These are phyloP conservation scores for Babesia sp. DNA, from an alignment of 169 alveolate genomes.

Conservation along the genomic window DNA sequence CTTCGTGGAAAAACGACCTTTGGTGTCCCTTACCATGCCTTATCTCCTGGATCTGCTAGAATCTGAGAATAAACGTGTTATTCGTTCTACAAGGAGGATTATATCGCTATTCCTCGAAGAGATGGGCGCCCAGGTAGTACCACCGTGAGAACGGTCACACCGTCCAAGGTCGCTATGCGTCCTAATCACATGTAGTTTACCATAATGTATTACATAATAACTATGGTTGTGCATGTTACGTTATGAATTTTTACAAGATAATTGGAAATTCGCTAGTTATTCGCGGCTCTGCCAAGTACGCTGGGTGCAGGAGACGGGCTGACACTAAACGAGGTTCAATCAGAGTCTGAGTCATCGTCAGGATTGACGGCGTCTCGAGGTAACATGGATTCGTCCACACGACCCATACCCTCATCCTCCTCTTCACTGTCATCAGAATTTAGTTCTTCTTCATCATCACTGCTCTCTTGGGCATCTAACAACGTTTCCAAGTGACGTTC, in stretches of 20 bases:
- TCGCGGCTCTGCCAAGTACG: no score
- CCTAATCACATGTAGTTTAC: not conserved
- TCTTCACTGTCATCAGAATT: constrained; percentile 74
- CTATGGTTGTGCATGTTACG: no score
- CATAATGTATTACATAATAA: not conserved
- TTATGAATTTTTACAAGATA: no score
- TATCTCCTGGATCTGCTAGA: constrained; percentile 25
- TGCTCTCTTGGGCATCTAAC: constrained; percentile 75
- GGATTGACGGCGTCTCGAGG: constrained; percentile 82
- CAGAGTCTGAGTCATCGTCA: constrained; percentile 49
- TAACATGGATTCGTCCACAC: constrained; percentile 79
- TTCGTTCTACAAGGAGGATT: constrained; percentile 18
- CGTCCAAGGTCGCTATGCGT: no score
- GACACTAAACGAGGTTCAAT: not conserved
- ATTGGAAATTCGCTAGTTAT: no score
- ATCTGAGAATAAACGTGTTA: constrained; percentile 31
- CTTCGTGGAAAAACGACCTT: constrained; percentile 11
- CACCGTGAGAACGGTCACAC: not conserved
- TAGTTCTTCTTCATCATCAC: constrained; percentile 75
- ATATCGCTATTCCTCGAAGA: constrained; percentile 28
- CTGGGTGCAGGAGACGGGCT: no score
- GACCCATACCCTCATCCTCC: constrained; percentile 88
- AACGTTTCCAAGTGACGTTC: constrained; percentile 83
- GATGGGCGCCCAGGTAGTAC: constrained; percentile 34
- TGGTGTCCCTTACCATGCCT: constrained; percentile 24